Evolutionary conservation across 345 rosid species (phyloP).

Genomic region (Arabis alpina): DNA sequence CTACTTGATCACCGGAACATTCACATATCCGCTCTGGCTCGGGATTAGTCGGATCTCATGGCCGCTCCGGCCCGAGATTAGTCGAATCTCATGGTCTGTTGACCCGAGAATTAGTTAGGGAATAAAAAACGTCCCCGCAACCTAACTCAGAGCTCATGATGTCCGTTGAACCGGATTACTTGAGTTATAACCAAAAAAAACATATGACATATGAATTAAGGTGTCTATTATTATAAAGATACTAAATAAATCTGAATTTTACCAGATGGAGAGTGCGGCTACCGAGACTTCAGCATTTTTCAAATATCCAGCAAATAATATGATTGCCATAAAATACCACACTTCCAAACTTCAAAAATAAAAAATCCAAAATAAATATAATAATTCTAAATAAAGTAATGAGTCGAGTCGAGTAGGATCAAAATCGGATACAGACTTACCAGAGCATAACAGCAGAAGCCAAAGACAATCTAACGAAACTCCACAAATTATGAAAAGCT

Average conservation of each 20-base stretch:
- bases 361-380: not conserved
- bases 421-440: slow-evolving; percentile 56
- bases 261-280: slow-evolving; percentile 90
- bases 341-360: slow-evolving; percentile 60
- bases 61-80: no score
- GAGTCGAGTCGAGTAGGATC: not conserved
- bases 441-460: slow-evolving; percentile 96
- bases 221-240: not conserved
- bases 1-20: no score
- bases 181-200: no score
- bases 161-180: no score
- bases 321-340: slow-evolving; percentile 83
- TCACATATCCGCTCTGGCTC: no score
- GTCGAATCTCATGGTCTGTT: no score
- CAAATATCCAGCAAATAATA: slow-evolving; percentile 80
- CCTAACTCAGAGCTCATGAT: no score
- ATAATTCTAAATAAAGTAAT: not conserved
- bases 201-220: no score
- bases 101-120: no score
- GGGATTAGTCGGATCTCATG: no score
- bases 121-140: no score
- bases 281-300: slow-evolving; percentile 79
- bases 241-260: slow-evolving; percentile 1
- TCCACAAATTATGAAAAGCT: slow-evolving; percentile 77
- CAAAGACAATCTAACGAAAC: slow-evolving; percentile 69